These are phyloP conservation scores for Pharnaceum exiguum DNA, from an alignment of 148 eudicot genomes.

Conservation along the genomic window DNA sequence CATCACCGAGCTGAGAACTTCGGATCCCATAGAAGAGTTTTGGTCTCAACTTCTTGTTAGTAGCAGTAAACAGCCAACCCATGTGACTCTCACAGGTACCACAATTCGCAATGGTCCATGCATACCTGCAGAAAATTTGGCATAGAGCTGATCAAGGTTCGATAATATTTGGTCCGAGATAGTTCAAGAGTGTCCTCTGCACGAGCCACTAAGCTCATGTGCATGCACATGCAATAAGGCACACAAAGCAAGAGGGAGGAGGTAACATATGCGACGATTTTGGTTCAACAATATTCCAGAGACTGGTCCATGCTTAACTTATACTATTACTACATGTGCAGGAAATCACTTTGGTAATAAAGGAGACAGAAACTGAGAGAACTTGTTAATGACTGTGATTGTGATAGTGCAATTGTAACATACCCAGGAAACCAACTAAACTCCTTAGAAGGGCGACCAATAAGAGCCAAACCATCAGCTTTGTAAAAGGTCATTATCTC, in stretches of 20 bases:
- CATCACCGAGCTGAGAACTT: conserved; percentile 74
- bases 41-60: conserved; percentile 63
- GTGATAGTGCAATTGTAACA: conserved; percentile 5
- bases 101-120: conserved; percentile 89
- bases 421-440: conserved; percentile 99
- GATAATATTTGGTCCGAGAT: neutral
- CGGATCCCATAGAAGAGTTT: conserved; percentile 82
- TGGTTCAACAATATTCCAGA: too few relatives aligned
- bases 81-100: conserved; percentile 64
- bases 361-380: too few relatives aligned
- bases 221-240: too few relatives aligned
- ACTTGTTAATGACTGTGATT: neutral
- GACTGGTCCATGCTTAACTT: too few relatives aligned
- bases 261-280: too few relatives aligned
- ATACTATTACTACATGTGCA: neutral
- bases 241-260: too few relatives aligned
- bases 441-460: conserved; percentile 59
- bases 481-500: conserved; percentile 70
- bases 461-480: conserved; percentile 64
- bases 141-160: neutral
- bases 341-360: neutral
- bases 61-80: conserved; percentile 93
- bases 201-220: too few relatives aligned
- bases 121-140: conserved; percentile 50
- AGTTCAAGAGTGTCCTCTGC: neutral